Evolutionary conservation across 148 eudicot genomes (phyloP), one percentile per base, ranked within the genome.

Genomic region (Fagopyrum homotropicum): DNA sequence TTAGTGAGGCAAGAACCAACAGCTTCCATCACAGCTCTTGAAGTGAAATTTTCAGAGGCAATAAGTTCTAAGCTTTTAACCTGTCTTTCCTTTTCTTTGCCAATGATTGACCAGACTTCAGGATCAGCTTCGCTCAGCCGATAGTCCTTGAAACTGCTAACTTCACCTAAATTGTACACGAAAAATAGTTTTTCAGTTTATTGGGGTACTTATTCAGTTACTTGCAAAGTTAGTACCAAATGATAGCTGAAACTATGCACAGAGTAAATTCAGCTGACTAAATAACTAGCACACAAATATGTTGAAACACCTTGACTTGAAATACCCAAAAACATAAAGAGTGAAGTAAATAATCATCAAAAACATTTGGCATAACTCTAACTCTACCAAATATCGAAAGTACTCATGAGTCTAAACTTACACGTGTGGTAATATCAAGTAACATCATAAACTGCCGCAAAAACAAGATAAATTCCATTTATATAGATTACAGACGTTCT

Each of bases 1-100:
- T 93, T 93, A 40, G 98, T 93, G 22, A 93, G 91, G 81, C 93
- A 88, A 68, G 95, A 89, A 77, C 97, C 97, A 76, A 91, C 95
- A 16, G 95, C 97, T 82, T 93, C 95, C 97, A 93, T 93, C 72
- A 93, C 98, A 9, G 97, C 98, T 72, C 86, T 86, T 54, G 92
- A 93, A 6, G 97, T 91, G 82, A 91, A 93, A 76, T 93, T 93
- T 80, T 93, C 98, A 2, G 98, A 93, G 29, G 98, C 98, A 81
- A 93, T 91, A 78, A 93, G 95, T 77, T 88, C 97, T 64, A 93
- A 78, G 77, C 93, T 86, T 82, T 59, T 81, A 71, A 83, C 89
- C 54, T 91, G 98, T 12, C 97, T 83, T 68, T 83, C 78, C 85
- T 91, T 93, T 81, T 93, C 98, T 75, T 91, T 89, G 74, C 82